A percentile compares a stretch with the other conserved stretches of the same genome.
Evolutionary conservation across 2,329 filamentous ascomycete genomes (phyloP).

Genomic region (Waltergamsia citrina): DNA sequence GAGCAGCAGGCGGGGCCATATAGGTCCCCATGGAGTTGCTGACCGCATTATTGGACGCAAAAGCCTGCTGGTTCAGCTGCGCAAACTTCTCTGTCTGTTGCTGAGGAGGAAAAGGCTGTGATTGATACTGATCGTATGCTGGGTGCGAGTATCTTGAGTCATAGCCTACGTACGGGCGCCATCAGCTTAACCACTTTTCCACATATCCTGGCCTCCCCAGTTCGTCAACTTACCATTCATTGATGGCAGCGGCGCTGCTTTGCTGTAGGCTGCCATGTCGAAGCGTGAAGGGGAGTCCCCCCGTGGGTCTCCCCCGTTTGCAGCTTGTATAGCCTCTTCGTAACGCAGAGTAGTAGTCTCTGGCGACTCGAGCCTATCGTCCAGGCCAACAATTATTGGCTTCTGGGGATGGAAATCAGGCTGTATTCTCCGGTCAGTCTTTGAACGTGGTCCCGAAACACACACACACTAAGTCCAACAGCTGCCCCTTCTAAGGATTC

Average conservation of each 20-base stretch:
- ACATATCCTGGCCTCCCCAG: not conserved
- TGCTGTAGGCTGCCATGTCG: slow-evolving; percentile 54
- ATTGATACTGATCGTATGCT: slow-evolving; percentile 41
- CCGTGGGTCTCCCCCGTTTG: slow-evolving; percentile 41
- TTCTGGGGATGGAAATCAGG: slow-evolving; percentile 43
- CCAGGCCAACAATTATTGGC: slow-evolving; percentile 43
- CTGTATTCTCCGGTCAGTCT: slow-evolving; percentile 18
- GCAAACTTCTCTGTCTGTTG: slow-evolving; percentile 36
- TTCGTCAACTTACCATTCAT: slow-evolving; percentile 63
- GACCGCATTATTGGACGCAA: slow-evolving; percentile 52
- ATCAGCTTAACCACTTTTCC: not conserved
- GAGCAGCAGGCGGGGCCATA: slow-evolving; percentile 52
- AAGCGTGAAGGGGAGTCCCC: slow-evolving; percentile 43
- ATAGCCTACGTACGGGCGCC: slow-evolving; percentile 32
- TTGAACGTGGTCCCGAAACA: not conserved
- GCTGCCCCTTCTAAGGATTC: not conserved
- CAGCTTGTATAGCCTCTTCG: slow-evolving; percentile 45
- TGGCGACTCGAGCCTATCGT: slow-evolving; percentile 48
- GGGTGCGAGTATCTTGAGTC: slow-evolving; percentile 52
- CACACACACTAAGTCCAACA: not conserved
- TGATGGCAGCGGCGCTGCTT: slow-evolving; percentile 53
- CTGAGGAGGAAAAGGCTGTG: slow-evolving; percentile 35
- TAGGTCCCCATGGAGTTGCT: slow-evolving; percentile 59
- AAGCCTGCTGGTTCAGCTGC: slow-evolving; percentile 46
- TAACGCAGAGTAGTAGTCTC: slow-evolving; percentile 46